Conservation (phyloP, 768 basidiomycete species). For the Podaxis pistillaris region DNA sequence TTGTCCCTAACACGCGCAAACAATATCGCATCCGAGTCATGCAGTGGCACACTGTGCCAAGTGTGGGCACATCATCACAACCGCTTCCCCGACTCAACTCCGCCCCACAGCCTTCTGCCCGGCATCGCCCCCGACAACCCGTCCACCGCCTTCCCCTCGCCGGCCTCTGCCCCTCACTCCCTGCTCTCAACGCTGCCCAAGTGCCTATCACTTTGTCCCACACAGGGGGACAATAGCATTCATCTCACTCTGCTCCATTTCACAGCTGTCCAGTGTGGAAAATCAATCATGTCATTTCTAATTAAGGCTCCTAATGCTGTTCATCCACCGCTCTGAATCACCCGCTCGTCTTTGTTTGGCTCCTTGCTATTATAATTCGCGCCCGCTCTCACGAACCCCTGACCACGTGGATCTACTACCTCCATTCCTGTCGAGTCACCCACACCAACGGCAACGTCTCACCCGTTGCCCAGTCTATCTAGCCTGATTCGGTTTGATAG, state of each 20-base stretch:
- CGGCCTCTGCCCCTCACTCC: background rate
- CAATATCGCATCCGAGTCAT: slow-evolving; percentile 15
- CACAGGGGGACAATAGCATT: background rate
- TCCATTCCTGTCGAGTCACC: slow-evolving; percentile 12
- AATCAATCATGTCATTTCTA: slow-evolving; percentile 11
- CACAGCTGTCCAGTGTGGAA: slow-evolving; percentile 10
- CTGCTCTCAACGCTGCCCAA: background rate
- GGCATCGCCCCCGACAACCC: background rate
- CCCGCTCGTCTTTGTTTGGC: background rate
- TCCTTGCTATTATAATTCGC: background rate
- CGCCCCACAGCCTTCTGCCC: slow-evolving; percentile 18
- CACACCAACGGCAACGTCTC: background rate
- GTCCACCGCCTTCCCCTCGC: background rate
- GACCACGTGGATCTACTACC: background rate
- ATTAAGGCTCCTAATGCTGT: slow-evolving; percentile 10
- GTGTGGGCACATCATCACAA: slow-evolving; percentile 5
- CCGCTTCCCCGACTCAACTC: slow-evolving; percentile 23
- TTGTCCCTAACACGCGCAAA: slow-evolving; percentile 13
- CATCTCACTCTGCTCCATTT: slow-evolving; percentile 3
- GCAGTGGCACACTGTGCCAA: background rate
- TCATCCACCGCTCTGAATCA: slow-evolving; percentile 11
- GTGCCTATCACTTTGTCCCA: background rate
- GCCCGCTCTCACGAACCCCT: background rate
- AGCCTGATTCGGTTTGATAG: background rate
- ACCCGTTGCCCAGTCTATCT: slow-evolving; percentile 1